Base-by-base conservation (phyloP, 306 rosid species). In the Lithocarpus polystachyus region DNA sequence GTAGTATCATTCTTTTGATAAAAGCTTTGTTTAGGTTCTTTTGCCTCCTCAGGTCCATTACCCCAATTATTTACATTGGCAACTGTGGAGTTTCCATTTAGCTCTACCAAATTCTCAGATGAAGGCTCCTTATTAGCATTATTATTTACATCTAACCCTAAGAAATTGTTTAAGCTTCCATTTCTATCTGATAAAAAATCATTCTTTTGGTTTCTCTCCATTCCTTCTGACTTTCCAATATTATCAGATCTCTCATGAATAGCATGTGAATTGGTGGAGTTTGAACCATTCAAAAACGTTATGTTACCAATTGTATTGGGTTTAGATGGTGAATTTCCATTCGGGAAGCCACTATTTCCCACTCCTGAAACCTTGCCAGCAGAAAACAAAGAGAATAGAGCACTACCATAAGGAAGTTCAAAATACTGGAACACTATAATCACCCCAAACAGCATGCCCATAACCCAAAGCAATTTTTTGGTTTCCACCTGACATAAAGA, bases 361-460 rank as follows among this genome's bases (percentile, higher is more conserved):
- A 29, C 40, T 31, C 35, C 15, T 1, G 74, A 61, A 71, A 77
- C 81, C 73, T 72, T 91, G 74, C 77, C 74, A 62, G 88, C 69
- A 24, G 88, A 77, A 78, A 80, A 56, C 68, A 92, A 77, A 69
- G 94, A 84, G 23, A 87, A 83, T 45, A 89, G 18, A 29, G 82
- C 75, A 81, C 74, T 77, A 52, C 78, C 76, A 69, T 82, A 86
- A 28, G 99, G 95, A 78, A 92, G 90, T 82, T 92, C 97, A 29
- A 89, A 77, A 85, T 75, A 88, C 82, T 88, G 92, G 61, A 95
- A 68, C 4, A 86, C 80, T 33, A 91, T 76, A 79, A 91, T 71
- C 82, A 85, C 52, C 75, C 84, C 87, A 79, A 91, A 80, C 68
- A 87, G 53, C 67, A 89, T 13, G 74, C 94, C 93, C 53, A 82